Evolutionary conservation across 1,284 basidiomycete species (phyloP), one percentile per base, ranked within the genome.

Genomic region (Sanghuangporus baumii): DNA sequence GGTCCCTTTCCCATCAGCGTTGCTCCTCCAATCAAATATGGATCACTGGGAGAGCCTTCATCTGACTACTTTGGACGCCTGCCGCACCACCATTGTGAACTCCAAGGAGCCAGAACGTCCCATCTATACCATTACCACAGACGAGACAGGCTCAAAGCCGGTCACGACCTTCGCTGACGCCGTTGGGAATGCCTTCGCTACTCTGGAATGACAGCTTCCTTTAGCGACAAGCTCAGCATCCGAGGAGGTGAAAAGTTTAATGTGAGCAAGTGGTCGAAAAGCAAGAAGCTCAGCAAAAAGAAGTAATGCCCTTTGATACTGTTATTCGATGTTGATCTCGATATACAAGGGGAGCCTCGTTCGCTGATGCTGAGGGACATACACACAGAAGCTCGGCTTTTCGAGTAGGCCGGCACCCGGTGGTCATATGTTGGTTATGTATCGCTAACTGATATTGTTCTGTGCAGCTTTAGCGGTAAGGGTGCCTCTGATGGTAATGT

Each of bases 31-130:
- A 11, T 16, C 54, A 14, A 8, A 31, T n/a, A 61, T 56, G 52
- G 52, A 43, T 31, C 7, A 26, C 26, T 61, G 52, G 60, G 60
- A 61, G 43, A 26, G 47, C 3, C 54, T 37, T 46, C 31, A 56
- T 14, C 52, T 61, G n/a, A 55, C 40, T 3, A 23, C 52, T 7
- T n/a, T 31, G 6, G 60, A 61, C 43, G 52, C 60, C 7, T 61
- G 60, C 47, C 60, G 38, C n/a, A 61, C 60, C 2, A 56, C 36
- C n/a, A 41, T 59, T 50, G 26, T 26, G 38, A 9, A 31, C n/a
- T 12, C 41, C 7, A 23, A 34, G 31, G n/a, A n/a, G 2, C 26
- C 23, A 23, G 14, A 59, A 41, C 26, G 11, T 16, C 12, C 23
- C 14, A 11, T 37, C 57, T 47, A 43, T 46, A 20, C 8, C 6